phyloP scores from a whole-genome alignment of 2,329 filamentous ascomycete genomes.

The Clonostachys solani region DNA sequence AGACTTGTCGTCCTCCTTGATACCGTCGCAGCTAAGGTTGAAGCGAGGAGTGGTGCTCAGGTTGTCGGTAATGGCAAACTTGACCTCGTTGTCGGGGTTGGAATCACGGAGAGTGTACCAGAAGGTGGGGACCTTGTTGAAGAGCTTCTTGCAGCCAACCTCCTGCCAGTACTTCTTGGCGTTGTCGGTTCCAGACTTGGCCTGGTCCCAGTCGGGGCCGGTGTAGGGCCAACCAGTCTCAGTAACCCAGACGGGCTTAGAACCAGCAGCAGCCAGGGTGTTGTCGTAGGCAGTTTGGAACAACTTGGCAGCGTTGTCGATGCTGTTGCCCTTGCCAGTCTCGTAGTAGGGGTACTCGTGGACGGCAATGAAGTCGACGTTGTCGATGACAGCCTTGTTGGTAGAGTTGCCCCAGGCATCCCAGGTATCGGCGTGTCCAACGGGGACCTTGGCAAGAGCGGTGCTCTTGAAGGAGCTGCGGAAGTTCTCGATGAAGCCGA shows the following conservation, averaged over 20 bases:
- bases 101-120: constrained; percentile 61
- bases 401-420: constrained; percentile 55
- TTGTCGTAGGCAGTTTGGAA: constrained; percentile 47
- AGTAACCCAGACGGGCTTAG: constrained; percentile 56
- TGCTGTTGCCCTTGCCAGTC: constrained; percentile 47
- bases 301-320: constrained; percentile 48
- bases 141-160: constrained; percentile 55
- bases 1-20: constrained; percentile 18
- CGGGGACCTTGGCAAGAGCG: constrained; percentile 38
- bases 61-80: constrained; percentile 52
- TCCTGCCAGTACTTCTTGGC: constrained; percentile 61
- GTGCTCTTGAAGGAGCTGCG: constrained; percentile 48
- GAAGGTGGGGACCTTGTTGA: constrained; percentile 51
- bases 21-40: constrained; percentile 46
- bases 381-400: constrained; percentile 57
- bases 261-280: constrained; percentile 37
- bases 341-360: constrained; percentile 67
- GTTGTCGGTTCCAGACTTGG: constrained; percentile 50
- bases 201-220: constrained; percentile 49
- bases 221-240: constrained; percentile 63
- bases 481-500: constrained; percentile 63
- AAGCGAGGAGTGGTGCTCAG: constrained; percentile 45
- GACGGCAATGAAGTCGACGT: constrained; percentile 60
- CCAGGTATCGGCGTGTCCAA: constrained; percentile 69
- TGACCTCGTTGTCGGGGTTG: constrained; percentile 54